These are phyloP conservation scores for Ceraceosorus guamensis DNA, from an alignment of 1,284 basidiomycete species.

Conservation along the genomic window DNA sequence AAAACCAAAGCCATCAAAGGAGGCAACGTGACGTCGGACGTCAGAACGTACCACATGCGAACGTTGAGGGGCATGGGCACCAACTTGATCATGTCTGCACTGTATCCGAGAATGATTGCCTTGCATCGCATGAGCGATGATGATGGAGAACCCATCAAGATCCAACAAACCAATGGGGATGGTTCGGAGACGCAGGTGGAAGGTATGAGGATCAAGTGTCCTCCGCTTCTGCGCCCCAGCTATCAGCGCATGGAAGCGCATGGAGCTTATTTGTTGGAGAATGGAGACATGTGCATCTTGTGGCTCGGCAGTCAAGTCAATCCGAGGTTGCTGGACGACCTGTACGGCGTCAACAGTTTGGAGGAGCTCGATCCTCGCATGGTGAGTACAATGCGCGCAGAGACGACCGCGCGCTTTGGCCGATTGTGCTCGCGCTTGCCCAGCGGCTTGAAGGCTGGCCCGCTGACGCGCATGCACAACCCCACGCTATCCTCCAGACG, in stretches of 20 bases:
- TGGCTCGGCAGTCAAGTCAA: slow-evolving; percentile 83
- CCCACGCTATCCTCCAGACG: slow-evolving; percentile 52
- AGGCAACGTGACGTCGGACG: slow-evolving; percentile 81
- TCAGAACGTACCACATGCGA: slow-evolving; percentile 78
- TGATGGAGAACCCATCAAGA: slow-evolving; percentile 60
- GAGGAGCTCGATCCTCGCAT: slow-evolving; percentile 66
- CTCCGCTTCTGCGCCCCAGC: slow-evolving; percentile 73
- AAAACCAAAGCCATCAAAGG: slow-evolving; percentile 87
- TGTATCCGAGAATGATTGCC: slow-evolving; percentile 84
- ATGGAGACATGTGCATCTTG: slow-evolving; percentile 79
- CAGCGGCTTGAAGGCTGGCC: too few relatives aligned
- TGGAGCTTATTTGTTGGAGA: slow-evolving; percentile 88
- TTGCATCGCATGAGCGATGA: slow-evolving; percentile 74
- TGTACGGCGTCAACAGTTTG: slow-evolving; percentile 77
- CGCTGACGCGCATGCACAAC: too few relatives aligned
- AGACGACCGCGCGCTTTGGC: neutral
- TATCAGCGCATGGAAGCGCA: slow-evolving; percentile 82
- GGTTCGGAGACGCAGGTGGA: slow-evolving; percentile 39
- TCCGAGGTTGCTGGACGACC: slow-evolving; percentile 71
- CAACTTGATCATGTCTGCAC: slow-evolving; percentile 64
- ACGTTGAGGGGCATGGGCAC: slow-evolving; percentile 66
- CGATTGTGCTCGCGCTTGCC: too few relatives aligned
- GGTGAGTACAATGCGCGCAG: slow-evolving; percentile 52
- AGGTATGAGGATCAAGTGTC: slow-evolving; percentile 60
- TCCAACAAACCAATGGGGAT: slow-evolving; percentile 50